A percentile compares a stretch with the other conserved stretches of the same genome.
These are phyloP conservation scores for Cryptococcus neoformans DNA, from an alignment of 1,284 basidiomycete genomes.

Conservation along the genomic window DNA sequence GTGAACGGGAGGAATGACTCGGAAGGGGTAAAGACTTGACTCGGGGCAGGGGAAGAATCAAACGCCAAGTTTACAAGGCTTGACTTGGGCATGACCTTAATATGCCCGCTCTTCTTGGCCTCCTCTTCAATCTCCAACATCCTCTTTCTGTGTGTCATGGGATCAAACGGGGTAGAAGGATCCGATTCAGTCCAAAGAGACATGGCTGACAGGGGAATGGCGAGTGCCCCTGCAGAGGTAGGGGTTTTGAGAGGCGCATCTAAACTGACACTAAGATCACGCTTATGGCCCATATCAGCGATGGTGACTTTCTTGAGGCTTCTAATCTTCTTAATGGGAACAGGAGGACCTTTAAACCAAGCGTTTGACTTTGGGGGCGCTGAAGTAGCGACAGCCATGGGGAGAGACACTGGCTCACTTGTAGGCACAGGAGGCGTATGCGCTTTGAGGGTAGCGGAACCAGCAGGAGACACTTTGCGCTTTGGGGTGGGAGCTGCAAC, in stretches of 20 bases:
- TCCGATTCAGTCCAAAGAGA: slow-evolving; percentile 40
- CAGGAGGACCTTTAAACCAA: slow-evolving; percentile 32
- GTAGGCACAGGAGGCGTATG: slow-evolving; percentile 10
- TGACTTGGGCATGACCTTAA: background rate
- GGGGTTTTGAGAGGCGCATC: slow-evolving; percentile 3
- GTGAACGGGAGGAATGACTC: background rate
- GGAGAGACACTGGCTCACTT: slow-evolving; percentile 2
- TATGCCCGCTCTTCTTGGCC: background rate
- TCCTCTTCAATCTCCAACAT: slow-evolving; percentile 11
- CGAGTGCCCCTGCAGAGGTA: slow-evolving; percentile 6
- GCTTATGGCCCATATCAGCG: background rate
- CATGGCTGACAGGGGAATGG: slow-evolving; percentile 23
- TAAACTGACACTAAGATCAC: background rate
- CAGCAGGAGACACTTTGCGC: slow-evolving; percentile 1
- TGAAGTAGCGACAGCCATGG: slow-evolving; percentile 3
- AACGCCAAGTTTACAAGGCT: slow-evolving; percentile 5
- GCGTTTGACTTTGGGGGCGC: slow-evolving; percentile 6
- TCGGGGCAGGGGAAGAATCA: background rate
- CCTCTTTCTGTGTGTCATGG: slow-evolving; percentile 12
- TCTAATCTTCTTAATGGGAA: slow-evolving; percentile 4
- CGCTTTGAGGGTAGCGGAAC: slow-evolving; percentile 12
- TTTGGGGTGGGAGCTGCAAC: background rate
- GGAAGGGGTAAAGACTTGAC: background rate
- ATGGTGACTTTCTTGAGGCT: slow-evolving; percentile 18
- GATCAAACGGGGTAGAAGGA: slow-evolving; percentile 38